Base-by-base conservation (phyloP, 192 early-diverging fungal species). In the Coemansia sp. region DNA sequence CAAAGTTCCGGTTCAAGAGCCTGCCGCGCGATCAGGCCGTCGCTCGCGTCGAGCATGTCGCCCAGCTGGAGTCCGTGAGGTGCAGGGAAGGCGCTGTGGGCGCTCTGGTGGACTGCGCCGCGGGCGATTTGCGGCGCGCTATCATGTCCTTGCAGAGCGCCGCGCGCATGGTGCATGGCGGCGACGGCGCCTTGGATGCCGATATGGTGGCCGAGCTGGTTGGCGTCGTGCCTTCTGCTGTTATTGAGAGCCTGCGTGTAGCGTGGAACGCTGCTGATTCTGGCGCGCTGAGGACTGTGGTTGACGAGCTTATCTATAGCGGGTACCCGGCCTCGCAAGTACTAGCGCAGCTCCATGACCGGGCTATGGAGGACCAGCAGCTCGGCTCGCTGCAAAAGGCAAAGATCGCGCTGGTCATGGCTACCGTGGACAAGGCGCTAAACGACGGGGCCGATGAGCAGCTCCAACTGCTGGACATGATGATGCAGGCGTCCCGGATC, bases 1-100 rank as follows among this genome's bases (percentile, higher is more conserved):
- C 96, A 8, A 96, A 96, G 75, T 99, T 99, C 74, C 84, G 96
- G 14, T 99, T 99, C 83, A 90, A 88, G 69, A 90, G 93, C 21
- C 69, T 99, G 41, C 88, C 89, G 9, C 68, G 69, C 35, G 79
- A 77, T 9, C 81, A 89, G 65, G 84, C 90, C 12, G 75, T 80
- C 35, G 69, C 82, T 0, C 84, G 91, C 13, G 71, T 99, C 18
- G 28, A 77, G 8, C 70, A 88, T 64, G 93, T 99, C 50, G 84
- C 85, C 39, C 58, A 68, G 1, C 52, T 77, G 18, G 96, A 99
- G 79, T 57, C 68, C 14, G 88, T 96, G 6, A 79, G 9, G 13
- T 78, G 26, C 34, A 26, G 50, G 7, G 68, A 53, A 2, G 61
- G 53, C 41, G 85, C 91, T 8, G 34, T 94, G 21, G 75, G 82